Evolutionary conservation across 345 rosid species (phyloP), one percentile per base, ranked within the genome.

Genomic region (Aquilaria malaccensis): DNA sequence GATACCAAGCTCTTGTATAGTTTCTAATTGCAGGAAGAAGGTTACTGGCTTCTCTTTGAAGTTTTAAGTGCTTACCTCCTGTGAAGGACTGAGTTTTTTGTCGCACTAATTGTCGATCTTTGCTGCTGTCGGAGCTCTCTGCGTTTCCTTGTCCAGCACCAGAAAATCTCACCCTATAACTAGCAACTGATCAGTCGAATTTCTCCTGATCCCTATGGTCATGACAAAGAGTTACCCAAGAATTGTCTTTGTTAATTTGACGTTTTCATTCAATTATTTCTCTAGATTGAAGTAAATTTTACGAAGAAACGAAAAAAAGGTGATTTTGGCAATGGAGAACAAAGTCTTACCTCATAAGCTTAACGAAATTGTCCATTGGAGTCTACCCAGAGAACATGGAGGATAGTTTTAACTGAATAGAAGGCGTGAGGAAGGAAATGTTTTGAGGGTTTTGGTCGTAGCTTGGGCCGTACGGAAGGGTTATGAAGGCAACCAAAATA

Each of bases 341-440:
- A 32, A 2, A 58, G 32, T 50, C 15, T 51, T 56, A 74, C 82
- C 84, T 74, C 46, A 14, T 49, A 56, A 68, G 82, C 66, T 62
- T 70, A 62, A 76, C 62, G 60, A 79, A 73, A 54, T 61, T 56
- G 43, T 79, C 77, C 83, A 77, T 81, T 54, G 62, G 43, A 37
- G 43, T 37, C 43, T 37, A 1, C 31, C 32, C 58, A 52, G 33
- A 56, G 22, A 45, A 29, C 29, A 10, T 43, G 30, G 11, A n/a
- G 32, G 37, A 43, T 4, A 11, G 32, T 61, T 45, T 61, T 11
- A 43, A 57, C 45, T 70, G 74, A 76, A 72, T 71, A 65, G 67
- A 73, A 62, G 61, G 61, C 37, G 49, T n/a, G 33, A 37, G 45
- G 30, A 59, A 56, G 37, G 54, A 15, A 58, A 57, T 11, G 60